phyloP scores from a whole-genome alignment of 1,284 basidiomycete genomes.

The Bondarzewia mesenterica region DNA sequence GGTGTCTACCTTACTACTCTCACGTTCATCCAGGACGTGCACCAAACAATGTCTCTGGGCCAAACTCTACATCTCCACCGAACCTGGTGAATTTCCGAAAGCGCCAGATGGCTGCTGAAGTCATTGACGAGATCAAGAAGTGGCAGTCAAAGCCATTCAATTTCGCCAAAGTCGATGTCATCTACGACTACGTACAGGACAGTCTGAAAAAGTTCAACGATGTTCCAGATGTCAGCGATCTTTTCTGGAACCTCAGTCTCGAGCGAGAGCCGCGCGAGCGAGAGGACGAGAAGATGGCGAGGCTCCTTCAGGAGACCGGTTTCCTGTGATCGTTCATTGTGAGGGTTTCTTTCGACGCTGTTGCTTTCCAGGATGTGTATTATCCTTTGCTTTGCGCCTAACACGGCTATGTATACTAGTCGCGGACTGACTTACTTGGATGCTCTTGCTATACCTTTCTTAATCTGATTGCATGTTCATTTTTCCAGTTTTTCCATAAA shows the following conservation, averaged over 20 bases:
- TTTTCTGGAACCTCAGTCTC: constrained; percentile 82
- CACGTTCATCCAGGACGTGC: constrained; percentile 98
- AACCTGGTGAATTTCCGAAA: constrained; percentile 95
- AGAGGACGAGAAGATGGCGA: constrained; percentile 90
- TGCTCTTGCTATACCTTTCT: not conserved
- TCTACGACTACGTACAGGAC: constrained; percentile 75
- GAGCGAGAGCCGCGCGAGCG: constrained; percentile 87
- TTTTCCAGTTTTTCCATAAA: not conserved
- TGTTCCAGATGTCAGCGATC: constrained; percentile 47
- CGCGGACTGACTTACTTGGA: not conserved
- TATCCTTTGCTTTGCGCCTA: not conserved
- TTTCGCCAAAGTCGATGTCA: constrained; percentile 58
- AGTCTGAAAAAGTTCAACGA: constrained; percentile 65
- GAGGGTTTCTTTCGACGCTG: not conserved
- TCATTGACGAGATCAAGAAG: constrained; percentile 93
- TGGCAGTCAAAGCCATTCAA: constrained; percentile 93
- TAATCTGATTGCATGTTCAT: not conserved
- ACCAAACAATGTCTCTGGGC: constrained; percentile 60
- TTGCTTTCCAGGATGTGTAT: not conserved
- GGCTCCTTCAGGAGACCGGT: constrained; percentile 81
- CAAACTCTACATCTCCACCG: constrained; percentile 31
- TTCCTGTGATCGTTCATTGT: constrained; percentile 44
- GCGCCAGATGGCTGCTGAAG: constrained; percentile 87
- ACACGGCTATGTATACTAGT: not conserved
- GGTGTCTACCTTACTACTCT: constrained; percentile 94